A percentile compares a stretch with the other conserved stretches of the same genome.
phyloP scores from a whole-genome alignment of 208 protist genomes.

The Novymonas esmeraldas region DNA sequence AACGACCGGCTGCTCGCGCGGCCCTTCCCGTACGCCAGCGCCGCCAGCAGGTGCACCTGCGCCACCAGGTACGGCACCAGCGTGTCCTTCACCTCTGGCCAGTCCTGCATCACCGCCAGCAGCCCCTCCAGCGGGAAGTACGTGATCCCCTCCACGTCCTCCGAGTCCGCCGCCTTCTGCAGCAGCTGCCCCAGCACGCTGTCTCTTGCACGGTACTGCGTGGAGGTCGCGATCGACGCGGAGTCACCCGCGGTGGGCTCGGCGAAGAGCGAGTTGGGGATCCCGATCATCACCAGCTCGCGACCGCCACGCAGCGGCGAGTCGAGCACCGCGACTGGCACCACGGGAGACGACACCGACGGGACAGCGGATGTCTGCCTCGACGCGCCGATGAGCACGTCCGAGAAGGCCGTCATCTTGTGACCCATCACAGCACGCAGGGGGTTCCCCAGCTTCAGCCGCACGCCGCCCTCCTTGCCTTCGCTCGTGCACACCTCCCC shows the following conservation, averaged over 20 bases:
- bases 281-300: conserved; percentile 32
- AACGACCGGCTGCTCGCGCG: conserved; percentile 13
- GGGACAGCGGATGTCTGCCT: not conserved
- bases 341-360: not conserved
- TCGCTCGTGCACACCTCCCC: no score
- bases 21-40: conserved; percentile 35
- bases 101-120: conserved; percentile 28
- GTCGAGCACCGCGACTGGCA: no score
- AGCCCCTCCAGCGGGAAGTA: conserved; percentile 46
- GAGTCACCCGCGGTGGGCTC: conserved; percentile 16
- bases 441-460: no score
- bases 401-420: not conserved
- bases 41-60: conserved; percentile 38
- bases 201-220: conserved; percentile 27
- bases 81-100: conserved; percentile 35
- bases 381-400: conserved; percentile 4
- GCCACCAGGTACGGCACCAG: conserved; percentile 42
- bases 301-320: no score
- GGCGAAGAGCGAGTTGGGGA: conserved; percentile 38
- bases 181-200: conserved; percentile 36
- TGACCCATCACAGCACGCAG: conserved; percentile 3
- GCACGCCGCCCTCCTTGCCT: no score
- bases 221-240: conserved; percentile 28
- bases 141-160: conserved; percentile 24
- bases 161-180: conserved; percentile 22